Evolutionary conservation across 1,284 basidiomycete species (phyloP).

Genomic region (Bondarzewia mesenterica): DNA sequence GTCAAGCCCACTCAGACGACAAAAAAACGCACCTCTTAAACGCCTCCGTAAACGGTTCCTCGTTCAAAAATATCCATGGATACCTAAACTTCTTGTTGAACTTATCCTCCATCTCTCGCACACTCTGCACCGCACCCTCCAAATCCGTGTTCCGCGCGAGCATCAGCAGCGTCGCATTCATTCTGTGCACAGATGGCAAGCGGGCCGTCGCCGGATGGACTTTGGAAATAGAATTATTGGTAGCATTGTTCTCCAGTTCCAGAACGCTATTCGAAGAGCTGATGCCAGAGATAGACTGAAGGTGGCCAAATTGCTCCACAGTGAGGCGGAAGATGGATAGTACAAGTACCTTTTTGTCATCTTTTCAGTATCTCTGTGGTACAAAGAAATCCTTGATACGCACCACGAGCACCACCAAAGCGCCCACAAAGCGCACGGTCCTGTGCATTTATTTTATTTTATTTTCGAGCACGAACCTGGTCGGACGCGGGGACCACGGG

Average conservation of each 20-base stretch:
- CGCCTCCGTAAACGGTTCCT: conserved; percentile 61
- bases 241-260: background rate
- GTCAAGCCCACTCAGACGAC: no score
- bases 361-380: background rate
- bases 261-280: background rate
- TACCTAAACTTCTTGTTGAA: conserved; percentile 64
- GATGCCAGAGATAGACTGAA: background rate
- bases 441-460: no score
- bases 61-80: conserved; percentile 72
- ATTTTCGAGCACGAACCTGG: no score
- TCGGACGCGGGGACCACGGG: no score
- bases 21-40: conserved; percentile 43
- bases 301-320: background rate
- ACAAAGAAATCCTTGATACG: background rate
- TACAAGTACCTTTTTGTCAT: background rate
- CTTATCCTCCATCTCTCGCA: conserved; percentile 49
- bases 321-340: background rate
- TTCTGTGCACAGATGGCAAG: conserved; percentile 7
- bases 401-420: background rate
- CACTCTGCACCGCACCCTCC: conserved; percentile 47
- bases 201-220: background rate
- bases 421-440: background rate
- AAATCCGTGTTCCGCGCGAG: conserved; percentile 66
- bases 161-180: conserved; percentile 31
- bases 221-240: background rate